phyloP scores from a whole-genome alignment of 352 stramenopile genomes.

The Pythium periplocum region DNA sequence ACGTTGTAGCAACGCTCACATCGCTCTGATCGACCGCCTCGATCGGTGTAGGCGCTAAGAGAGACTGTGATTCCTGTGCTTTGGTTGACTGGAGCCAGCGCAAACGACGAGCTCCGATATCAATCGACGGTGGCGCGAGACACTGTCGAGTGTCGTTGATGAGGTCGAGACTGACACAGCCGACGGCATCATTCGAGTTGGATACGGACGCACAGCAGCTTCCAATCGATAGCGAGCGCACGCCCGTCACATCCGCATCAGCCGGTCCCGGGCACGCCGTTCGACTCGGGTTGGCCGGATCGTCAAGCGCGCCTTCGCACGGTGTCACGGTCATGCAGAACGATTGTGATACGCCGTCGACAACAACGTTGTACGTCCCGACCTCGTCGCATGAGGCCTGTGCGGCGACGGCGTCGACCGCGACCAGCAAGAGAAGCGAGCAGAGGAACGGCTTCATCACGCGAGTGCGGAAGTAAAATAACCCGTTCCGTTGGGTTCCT shows the following conservation, averaged over 20 bases:
- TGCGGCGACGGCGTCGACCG: background rate
- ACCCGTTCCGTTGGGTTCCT: no score
- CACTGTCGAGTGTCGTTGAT: constrained; percentile 6
- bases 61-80: background rate
- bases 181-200: constrained; percentile 3
- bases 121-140: constrained; percentile 2
- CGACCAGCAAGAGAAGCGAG: background rate
- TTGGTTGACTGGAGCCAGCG: background rate
- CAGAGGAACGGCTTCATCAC: background rate
- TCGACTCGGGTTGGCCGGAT: background rate
- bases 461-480: no score
- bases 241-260: constrained; percentile 8
- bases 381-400: constrained; percentile 10
- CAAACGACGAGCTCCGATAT: background rate
- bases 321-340: constrained; percentile 10
- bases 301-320: constrained; percentile 2
- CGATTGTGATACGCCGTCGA: constrained; percentile 8
- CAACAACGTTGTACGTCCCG: constrained; percentile 4
- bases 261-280: constrained; percentile 6
- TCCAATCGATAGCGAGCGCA: background rate
- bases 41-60: background rate
- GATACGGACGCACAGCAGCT: constrained; percentile 15
- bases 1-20: background rate
- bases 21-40: background rate
- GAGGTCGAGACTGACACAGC: constrained; percentile 8